Evolutionary conservation across 169 alveolate genomes (phyloP).

Genomic region (Neospora caninum): DNA sequence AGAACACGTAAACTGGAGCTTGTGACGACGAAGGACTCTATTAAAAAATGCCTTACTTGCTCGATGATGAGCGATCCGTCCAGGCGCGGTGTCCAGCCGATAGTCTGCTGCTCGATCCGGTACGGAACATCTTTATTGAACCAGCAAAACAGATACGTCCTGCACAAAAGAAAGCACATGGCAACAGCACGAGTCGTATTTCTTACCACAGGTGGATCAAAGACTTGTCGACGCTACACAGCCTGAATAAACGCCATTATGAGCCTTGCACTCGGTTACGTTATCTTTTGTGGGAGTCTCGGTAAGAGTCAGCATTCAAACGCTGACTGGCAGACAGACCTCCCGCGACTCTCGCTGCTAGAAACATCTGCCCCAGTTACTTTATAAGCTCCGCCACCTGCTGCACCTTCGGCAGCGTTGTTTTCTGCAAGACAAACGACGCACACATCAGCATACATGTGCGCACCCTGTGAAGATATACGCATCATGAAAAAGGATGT

Average conservation of each 20-base stretch:
- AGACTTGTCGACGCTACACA: too few species aligned
- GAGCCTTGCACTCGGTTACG: too few species aligned
- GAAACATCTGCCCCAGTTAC: conserved; percentile 11
- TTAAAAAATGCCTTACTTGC: conserved; percentile 34
- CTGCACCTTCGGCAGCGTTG: conserved; percentile 69
- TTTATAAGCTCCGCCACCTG: conserved; percentile 69
- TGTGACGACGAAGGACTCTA: neutral
- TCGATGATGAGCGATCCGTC: conserved; percentile 69
- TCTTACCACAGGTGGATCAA: too few species aligned
- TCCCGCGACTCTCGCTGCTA: too few species aligned
- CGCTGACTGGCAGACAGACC: too few species aligned
- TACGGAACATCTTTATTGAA: conserved; percentile 73
- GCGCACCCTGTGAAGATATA: too few species aligned
- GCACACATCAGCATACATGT: neutral
- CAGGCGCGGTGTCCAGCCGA: conserved; percentile 68
- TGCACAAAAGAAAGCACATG: neutral
- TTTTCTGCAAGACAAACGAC: conserved; percentile 42
- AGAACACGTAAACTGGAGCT: neutral
- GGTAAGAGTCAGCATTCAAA: too few species aligned
- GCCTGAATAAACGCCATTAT: too few species aligned
- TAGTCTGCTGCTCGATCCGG: conserved; percentile 64
- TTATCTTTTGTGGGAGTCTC: too few species aligned
- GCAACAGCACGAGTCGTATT: neutral
- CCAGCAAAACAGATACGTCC: conserved; percentile 72
- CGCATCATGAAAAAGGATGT: too few species aligned